Evolutionary conservation across 345 rosid species (phyloP), one percentile per base, ranked within the genome.

Genomic region (Sisymbrium altissimum): DNA sequence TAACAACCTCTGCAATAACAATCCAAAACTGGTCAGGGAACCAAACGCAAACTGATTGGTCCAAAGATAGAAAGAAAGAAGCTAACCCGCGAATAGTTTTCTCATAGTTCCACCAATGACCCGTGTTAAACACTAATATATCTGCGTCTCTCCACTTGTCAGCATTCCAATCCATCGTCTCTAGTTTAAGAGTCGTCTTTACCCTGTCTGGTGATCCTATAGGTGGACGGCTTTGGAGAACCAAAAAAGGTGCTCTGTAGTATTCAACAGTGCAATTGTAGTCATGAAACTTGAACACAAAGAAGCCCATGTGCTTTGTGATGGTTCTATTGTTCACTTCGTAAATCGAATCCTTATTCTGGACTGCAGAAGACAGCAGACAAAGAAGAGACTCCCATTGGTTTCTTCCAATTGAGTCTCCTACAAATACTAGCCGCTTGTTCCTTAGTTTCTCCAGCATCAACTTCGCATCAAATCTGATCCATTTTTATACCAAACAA

Each of bases 71-170:
- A 41, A 57, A 70, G 69, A 32, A 58, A 72, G 68, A 27, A 18
- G 21, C 67, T 81, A 83, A 95, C 99, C 88, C 87, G 83, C 93
- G 86, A 33, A 85, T 76, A 25, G 99, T 95, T 86, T 95, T 95
- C 86, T 89, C 97, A 2, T 87, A 79, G 76, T 89, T 92, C 97
- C 97, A 92, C 99, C 97, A 95, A 56, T 95, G 97, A 70, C 99
- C 98, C 0, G 89, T 87, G 80, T 95, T 95, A 73, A 95, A 80
- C 68, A 95, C 83, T 61, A 95, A 75, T 38, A 92, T 61, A 79
- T 92, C 99, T 0, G 99, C 89, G 25, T 84, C 84, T 72, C 40
- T 87, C 99, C 99, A 95, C 72, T 80, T 88, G 39, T 39, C 44
- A 1, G 85, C 83, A 45, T 53, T 84, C 97, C 97, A 92, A 65